Base-by-base conservation (phyloP, 768 basidiomycete genomes). In the Tricholoma hemisulphureum region DNA sequence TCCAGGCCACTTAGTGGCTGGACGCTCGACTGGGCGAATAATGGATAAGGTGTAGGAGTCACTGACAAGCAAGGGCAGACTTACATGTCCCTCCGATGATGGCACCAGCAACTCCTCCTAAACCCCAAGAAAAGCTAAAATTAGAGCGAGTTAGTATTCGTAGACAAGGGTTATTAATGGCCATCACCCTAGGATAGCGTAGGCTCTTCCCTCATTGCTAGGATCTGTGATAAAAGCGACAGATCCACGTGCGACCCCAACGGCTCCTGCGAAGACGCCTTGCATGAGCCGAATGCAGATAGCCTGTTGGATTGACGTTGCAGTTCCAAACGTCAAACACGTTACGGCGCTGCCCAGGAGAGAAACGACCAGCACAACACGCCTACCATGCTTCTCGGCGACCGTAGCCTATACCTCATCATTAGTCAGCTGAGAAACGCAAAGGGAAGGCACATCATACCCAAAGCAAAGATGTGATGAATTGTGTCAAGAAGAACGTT, bases 391-490 rank as follows among this genome's bases (percentile, higher is more conserved):
- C 73, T 85, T 90, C 57, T 95, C 91, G 21, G 96, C 96, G 20
- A 95, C 85, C n/a, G 94, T 94, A 54, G 93, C 92, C 89, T 91
- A 61, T 29, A 53, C 23, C 46, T n/a, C 59, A 43, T 54, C 29
- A 32, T 46, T 28, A 51, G 45, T 66, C 35, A 67, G 46, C 53
- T 32, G 59, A 64, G 58, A 45, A 50, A 55, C 50, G 60, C 35
- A 29, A 29, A 34, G 49, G 58, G 57, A 32, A 9, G 26, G 35
- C 39, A 59, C 16, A 31, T 10, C 55, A 29, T 66, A 89, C 91
- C 96, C 97, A 99, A 55, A 98, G 79, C 29, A 99, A 75, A 26
- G 93, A 95, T 1, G 96, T 98, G 28, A 96, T 75, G 73, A 98
- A 98, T 67, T 99, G 97, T 2, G 95, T 94, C 64, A 97, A 76